These are phyloP conservation scores for Tricholoma saponaceum DNA, from an alignment of 768 basidiomycete species.

Conservation along the genomic window DNA sequence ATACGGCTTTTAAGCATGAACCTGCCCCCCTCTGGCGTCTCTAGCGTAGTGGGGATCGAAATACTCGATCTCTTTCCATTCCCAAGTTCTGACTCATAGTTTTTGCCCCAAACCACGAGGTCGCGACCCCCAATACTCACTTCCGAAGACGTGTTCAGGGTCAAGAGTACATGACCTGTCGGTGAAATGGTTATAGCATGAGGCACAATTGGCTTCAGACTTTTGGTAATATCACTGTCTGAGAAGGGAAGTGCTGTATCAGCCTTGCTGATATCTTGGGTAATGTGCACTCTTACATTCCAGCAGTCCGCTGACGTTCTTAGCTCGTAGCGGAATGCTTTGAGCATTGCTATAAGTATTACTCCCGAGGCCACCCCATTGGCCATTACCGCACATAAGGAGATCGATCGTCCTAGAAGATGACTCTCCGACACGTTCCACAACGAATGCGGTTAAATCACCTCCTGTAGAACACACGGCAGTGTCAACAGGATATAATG, in stretches of 20 bases:
- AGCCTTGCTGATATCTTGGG: constrained; percentile 2
- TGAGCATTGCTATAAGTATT: constrained; percentile 67
- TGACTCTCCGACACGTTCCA: constrained; percentile 41
- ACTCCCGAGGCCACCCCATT: constrained; percentile 76
- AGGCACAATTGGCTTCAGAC: constrained; percentile 62
- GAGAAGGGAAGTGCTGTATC: constrained; percentile 6
- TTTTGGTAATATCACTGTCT: constrained; percentile 63
- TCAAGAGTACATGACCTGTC: constrained; percentile 71
- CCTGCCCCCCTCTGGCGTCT: constrained; percentile 47
- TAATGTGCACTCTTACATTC: constrained; percentile 61
- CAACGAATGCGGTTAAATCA: constrained; percentile 73
- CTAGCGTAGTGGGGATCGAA: constrained; percentile 49
- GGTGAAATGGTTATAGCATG: constrained; percentile 63
- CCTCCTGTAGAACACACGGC: constrained; percentile 44
- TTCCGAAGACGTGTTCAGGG: constrained; percentile 57
- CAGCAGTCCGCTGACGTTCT: constrained; percentile 75
- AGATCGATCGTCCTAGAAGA: constrained; percentile 36
- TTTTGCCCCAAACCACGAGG: constrained; percentile 69
- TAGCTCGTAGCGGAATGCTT: constrained; percentile 66
- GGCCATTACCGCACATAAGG: constrained; percentile 79
- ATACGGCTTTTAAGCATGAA: constrained; percentile 53
- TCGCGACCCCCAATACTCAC: constrained; percentile 58
- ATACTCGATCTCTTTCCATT: constrained; percentile 65
- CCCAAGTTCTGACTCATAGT: constrained; percentile 71
- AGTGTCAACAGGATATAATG: not conserved